Evolutionary conservation across 2,329 filamentous ascomycete genomes (phyloP).

Genomic region (Colletotrichum sp.): DNA sequence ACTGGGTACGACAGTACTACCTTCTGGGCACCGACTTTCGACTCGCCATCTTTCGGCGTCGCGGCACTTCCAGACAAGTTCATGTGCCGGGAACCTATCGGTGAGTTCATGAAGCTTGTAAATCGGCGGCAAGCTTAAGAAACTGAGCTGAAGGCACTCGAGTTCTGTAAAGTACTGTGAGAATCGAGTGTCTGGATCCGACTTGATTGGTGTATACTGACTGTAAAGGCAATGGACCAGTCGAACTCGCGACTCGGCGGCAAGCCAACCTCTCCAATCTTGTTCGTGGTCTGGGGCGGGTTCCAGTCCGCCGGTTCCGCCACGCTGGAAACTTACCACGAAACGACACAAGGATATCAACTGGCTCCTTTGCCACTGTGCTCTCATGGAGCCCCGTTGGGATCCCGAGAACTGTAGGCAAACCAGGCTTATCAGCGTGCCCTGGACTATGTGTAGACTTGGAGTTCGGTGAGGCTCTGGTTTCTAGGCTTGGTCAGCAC

Average conservation of each 20-base stretch:
- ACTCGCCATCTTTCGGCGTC: not conserved
- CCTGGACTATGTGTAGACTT: not conserved
- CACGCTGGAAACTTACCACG: no score
- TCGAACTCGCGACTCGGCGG: not conserved
- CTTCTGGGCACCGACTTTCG: not conserved
- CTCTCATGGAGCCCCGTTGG: not conserved
- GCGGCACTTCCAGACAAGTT: not conserved
- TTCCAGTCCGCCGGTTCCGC: not conserved
- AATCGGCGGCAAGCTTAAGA: not conserved
- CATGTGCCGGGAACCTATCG: not conserved
- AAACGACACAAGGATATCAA: not conserved
- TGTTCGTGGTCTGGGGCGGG: not conserved
- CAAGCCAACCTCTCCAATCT: not conserved
- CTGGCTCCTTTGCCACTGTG: not conserved
- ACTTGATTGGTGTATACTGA: not conserved
- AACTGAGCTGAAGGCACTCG: not conserved
- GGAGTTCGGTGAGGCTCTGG: not conserved
- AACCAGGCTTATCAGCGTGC: not conserved
- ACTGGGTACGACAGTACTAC: not conserved
- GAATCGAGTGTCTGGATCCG: not conserved
- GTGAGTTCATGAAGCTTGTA: not conserved
- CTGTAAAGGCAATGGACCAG: not conserved
- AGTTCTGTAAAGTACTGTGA: not conserved
- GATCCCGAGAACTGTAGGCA: not conserved
- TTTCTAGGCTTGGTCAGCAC: accelerated